Percentiles rank a stretch among this genome's conserved stretches.
Conservation (phyloP, 1,139 yeast species). For the Geotrichum macrosporum region DNA sequence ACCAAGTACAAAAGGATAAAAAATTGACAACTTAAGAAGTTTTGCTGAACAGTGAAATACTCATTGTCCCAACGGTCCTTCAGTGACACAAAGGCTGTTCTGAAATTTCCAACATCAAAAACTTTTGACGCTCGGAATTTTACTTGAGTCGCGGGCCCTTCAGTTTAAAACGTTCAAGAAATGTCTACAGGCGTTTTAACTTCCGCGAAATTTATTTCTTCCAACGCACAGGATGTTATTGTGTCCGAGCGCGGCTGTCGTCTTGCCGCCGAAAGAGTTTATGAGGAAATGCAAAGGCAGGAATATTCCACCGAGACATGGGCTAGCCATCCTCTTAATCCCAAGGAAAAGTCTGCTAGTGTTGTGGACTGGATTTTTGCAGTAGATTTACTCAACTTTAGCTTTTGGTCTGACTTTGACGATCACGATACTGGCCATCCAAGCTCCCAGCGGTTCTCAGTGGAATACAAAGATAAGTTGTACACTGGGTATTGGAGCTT, state of each 20-base stretch:
- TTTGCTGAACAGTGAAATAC: no score
- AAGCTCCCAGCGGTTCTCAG: slow-evolving; percentile 35
- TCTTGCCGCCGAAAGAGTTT: slow-evolving; percentile 33
- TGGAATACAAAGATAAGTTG: slow-evolving; percentile 34
- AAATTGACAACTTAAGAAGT: no score
- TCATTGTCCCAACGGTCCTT: no score
- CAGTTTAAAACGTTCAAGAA: no score
- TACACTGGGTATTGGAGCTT: slow-evolving; percentile 47
- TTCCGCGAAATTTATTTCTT: slow-evolving; percentile 18
- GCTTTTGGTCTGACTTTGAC: slow-evolving; percentile 43
- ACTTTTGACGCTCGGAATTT: no score
- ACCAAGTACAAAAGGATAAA: no score
- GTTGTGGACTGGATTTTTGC: slow-evolving; percentile 43
- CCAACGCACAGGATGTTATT: slow-evolving; percentile 18
- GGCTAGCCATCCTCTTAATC: slow-evolving; percentile 39
- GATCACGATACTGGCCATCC: slow-evolving; percentile 35
- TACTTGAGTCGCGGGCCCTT: no score
- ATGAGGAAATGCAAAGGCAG: slow-evolving; percentile 31
- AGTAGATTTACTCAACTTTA: slow-evolving; percentile 42
- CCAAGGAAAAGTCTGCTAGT: slow-evolving; percentile 26
- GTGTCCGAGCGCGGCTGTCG: slow-evolving; percentile 28
- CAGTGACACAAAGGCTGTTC: no score
- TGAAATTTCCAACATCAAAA: no score
- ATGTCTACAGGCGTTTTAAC: slow-evolving; percentile 19
- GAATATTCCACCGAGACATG: slow-evolving; percentile 38